phyloP scores from a whole-genome alignment of 106 monocot species.

The Xerophyta viscosa region DNA sequence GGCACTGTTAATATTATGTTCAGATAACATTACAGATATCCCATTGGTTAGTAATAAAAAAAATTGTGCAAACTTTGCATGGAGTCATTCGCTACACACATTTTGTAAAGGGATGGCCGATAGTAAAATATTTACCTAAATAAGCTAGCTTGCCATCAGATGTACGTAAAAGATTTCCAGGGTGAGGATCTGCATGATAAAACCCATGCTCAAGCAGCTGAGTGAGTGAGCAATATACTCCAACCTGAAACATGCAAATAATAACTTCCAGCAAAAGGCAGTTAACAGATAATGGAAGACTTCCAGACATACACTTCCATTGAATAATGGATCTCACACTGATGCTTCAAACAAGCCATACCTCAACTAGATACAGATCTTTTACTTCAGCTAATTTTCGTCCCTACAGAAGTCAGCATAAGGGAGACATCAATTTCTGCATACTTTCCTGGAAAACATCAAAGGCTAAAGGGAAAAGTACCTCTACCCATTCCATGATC shows the following conservation, averaged over 20 bases:
- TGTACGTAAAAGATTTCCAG: constrained; percentile 91
- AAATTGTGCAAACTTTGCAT: too few species aligned
- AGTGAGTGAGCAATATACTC: constrained; percentile 95
- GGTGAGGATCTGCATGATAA: constrained; percentile 99
- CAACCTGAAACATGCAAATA: constrained; percentile 47
- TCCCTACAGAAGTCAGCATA: constrained; percentile 35
- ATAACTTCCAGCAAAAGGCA: background rate
- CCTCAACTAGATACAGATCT: constrained; percentile 97
- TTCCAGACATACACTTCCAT: too few species aligned
- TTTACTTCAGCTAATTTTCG: constrained; percentile 67
- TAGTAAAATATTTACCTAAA: constrained; percentile 40
- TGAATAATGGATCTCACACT: too few species aligned
- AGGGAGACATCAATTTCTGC: background rate
- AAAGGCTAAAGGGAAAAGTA: constrained; percentile 14
- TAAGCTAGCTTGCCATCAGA: constrained; percentile 94
- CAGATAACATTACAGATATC: too few species aligned
- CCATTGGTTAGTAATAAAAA: too few species aligned
- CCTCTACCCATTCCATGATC: constrained; percentile 98
- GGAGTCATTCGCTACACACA: too few species aligned
- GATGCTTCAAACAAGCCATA: constrained; percentile 15
- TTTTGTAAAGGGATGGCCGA: too few species aligned
- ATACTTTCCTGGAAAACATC: constrained; percentile 3
- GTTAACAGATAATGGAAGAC: too few species aligned
- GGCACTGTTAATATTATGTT: too few species aligned
- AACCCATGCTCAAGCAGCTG: constrained; percentile 95